Base-by-base conservation (phyloP, 805 yeast species). In the Cyberlindnera nakhonratchasimensis region DNA sequence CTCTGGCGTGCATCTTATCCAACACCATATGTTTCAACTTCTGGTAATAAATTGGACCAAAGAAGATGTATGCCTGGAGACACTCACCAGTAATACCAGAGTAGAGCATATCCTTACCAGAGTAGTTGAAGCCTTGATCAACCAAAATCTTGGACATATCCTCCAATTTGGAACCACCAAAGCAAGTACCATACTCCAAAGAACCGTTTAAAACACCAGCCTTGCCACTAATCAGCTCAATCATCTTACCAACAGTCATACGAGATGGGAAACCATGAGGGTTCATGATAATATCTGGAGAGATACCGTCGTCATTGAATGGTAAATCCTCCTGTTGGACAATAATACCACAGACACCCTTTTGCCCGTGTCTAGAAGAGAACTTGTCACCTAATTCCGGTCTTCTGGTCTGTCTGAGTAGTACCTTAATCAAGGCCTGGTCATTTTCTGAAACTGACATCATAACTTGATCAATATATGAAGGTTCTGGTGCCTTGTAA, bases 201-300 rank as follows among this genome's bases (percentile, higher is more conserved):
- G 86, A 60, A 4, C 99, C 99, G 55, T 87, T 85, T 54, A 93
- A 67, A 29, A 93, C 97, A 63, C 99, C 99, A 0, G 98, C 99
- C 61, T 93, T 93, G 54, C 99, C 99, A 24, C 96, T 85, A 19
- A 93, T 85, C 48, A 91, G 73, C 65, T 93, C 99, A 52, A 93
- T 80, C 98, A 93, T 91, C 66, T 93, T 93, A 46, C 99, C 99
- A 16, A 93, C 98, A 29, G 99, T 93, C 99, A 93, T 93, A 77
- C 99, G 95, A 26, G 98, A 91, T 49, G 99, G 99, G 82, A 91
- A 93, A 70, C 97, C 99, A 64, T 91, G 99, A 2, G 99, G 99
- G 61, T 91, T 91, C 97, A 91, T 91, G 58, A 91, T 91, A 51
- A 91, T 90, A 68, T 91, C 99, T 0, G 99, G 99, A 3, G 79